Percentiles rank a stretch among this genome's conserved stretches.
These are phyloP conservation scores for Abelmoschus esculentus DNA, from an alignment of 345 rosid species.

Conservation along the genomic window DNA sequence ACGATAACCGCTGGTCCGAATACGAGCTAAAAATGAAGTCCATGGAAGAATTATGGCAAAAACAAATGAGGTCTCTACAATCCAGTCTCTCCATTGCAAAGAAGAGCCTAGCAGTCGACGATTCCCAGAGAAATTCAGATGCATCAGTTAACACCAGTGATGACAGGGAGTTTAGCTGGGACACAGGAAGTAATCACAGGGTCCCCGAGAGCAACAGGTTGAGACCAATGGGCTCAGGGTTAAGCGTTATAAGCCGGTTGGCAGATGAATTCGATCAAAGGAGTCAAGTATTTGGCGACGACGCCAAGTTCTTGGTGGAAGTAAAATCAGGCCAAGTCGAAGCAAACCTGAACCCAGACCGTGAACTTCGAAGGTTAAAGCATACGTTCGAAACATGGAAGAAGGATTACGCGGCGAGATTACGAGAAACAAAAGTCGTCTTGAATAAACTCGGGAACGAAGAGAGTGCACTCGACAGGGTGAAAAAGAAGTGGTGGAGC, in stretches of 20 bases:
- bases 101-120: constrained; percentile 86
- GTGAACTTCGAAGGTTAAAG: constrained; percentile 79
- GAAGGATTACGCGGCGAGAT: constrained; percentile 73
- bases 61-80: constrained; percentile 94
- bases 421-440: constrained; percentile 77
- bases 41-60: constrained; percentile 99
- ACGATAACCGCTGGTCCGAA: constrained; percentile 94
- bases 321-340: constrained; percentile 95
- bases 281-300: constrained; percentile 91
- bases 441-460: constrained; percentile 80
- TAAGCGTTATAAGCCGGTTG: constrained; percentile 75
- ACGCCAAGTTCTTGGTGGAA: constrained; percentile 92
- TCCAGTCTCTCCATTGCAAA: constrained; percentile 96
- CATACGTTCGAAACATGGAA: constrained; percentile 98
- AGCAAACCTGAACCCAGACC: constrained; percentile 86
- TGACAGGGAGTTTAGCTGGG: constrained; percentile 66
- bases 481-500: constrained; percentile 96
- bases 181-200: constrained; percentile 47
- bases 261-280: constrained; percentile 97
- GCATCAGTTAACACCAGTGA: constrained; percentile 84
- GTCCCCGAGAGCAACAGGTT: constrained; percentile 60
- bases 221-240: constrained; percentile 75
- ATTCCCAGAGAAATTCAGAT: constrained; percentile 75
- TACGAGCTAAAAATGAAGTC: constrained; percentile 95
- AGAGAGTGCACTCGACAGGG: constrained; percentile 58